Evolutionary conservation across 352 stramenopile genomes (phyloP).

Genomic region (Pythium volutum): DNA sequence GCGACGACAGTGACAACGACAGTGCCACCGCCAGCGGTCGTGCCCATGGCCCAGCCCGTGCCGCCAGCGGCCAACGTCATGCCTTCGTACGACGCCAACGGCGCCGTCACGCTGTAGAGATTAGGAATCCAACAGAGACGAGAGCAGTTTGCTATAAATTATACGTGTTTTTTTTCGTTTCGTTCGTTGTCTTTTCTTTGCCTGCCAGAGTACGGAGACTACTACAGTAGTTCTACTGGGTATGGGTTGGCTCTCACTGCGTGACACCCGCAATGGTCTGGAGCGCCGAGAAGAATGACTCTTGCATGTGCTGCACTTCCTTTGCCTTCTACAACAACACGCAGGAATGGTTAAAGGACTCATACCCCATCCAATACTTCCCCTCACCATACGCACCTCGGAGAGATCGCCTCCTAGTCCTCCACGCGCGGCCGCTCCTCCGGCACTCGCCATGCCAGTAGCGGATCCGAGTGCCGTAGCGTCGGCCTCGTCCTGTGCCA

Average conservation of each 20-base stretch:
- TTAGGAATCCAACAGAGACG: not conserved
- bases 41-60: slow-evolving; percentile 13
- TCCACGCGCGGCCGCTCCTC: not conserved
- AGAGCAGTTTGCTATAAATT: slow-evolving; percentile 17
- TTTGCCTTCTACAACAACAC: slow-evolving; percentile 33
- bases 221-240: no score
- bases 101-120: slow-evolving; percentile 15
- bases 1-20: slow-evolving; percentile 3
- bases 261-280: slow-evolving; percentile 36
- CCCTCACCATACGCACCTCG: slow-evolving; percentile 29
- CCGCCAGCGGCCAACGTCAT: not conserved
- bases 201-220: no score
- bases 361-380: not conserved
- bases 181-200: no score
- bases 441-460: not conserved
- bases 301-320: slow-evolving; percentile 52
- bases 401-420: slow-evolving; percentile 34
- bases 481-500: slow-evolving; percentile 16
- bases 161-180: slow-evolving; percentile 15
- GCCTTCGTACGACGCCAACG: slow-evolving; percentile 4
- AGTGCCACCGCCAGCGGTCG: not conserved
- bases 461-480: not conserved
- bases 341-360: not conserved
- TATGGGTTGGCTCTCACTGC: slow-evolving; percentile 14
- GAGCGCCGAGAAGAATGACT: slow-evolving; percentile 62